Percentiles rank a stretch among this genome's conserved stretches.
phyloP scores from a whole-genome alignment of 2,329 filamentous ascomycete genomes.

The Sclerotinia trifoliorum region DNA sequence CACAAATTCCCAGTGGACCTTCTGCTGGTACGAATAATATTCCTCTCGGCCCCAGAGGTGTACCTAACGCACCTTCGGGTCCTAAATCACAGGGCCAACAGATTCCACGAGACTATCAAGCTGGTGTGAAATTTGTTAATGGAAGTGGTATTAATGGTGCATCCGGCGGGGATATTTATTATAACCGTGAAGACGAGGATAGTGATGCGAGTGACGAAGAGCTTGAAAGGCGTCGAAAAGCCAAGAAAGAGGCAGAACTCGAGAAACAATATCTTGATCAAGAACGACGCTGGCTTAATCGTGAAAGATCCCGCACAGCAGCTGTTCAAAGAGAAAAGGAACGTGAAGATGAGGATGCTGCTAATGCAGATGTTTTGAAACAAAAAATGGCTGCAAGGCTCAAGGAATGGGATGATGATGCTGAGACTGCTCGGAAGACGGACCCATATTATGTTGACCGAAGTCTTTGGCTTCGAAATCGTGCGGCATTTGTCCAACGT shows the following conservation, averaged over 20 bases:
- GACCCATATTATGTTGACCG: constrained; percentile 87
- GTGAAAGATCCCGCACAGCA: constrained; percentile 78
- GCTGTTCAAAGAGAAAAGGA: constrained; percentile 83
- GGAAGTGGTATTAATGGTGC: constrained; percentile 65
- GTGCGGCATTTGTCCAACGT: constrained; percentile 67
- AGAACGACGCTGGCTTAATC: constrained; percentile 86
- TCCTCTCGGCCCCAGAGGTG: constrained; percentile 69
- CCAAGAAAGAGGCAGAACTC: constrained; percentile 70
- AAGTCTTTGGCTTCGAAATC: constrained; percentile 79
- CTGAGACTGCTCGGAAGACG: constrained; percentile 68
- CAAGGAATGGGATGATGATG: constrained; percentile 83
- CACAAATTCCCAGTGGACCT: constrained; percentile 54
- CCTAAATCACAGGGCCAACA: constrained; percentile 62
- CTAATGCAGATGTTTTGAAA: constrained; percentile 60
- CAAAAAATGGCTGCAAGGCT: constrained; percentile 71
- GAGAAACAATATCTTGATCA: constrained; percentile 82
- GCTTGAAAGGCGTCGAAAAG: constrained; percentile 68
- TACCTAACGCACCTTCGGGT: constrained; percentile 73
- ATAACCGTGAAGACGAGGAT: constrained; percentile 76
- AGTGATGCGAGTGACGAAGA: constrained; percentile 86
- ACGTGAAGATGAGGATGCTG: constrained; percentile 73
- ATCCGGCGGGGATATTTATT: constrained; percentile 46
- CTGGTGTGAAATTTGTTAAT: constrained; percentile 79
- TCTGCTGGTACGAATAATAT: constrained; percentile 68
- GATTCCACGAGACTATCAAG: constrained; percentile 70